Base-by-base conservation (phyloP, 1,139 yeast genomes). In the Blastobotrys petasosporus region DNA sequence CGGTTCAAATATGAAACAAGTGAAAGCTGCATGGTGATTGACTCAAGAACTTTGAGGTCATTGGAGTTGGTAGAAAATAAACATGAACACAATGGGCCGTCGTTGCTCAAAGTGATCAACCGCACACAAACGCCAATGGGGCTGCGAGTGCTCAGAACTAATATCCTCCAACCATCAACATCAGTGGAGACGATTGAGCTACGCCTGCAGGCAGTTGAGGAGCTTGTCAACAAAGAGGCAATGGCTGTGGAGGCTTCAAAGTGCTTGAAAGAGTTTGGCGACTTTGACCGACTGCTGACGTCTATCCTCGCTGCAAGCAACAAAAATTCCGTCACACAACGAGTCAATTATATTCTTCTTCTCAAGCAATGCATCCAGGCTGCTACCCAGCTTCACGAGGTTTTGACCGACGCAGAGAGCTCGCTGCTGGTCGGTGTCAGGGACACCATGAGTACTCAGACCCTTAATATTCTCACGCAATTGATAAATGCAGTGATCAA, bases 41-140 rank as follows among this genome's bases (percentile, higher is more conserved):
- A 85, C 35, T 77, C 83, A 2, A 79, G 76, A 52, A 79, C 95
- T 0, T 56, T 92, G 6, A 72, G 74, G 32, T 77, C 84, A 33
- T 66, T 92, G 20, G 97, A 92, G 58, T 73, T 92, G 1, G 85
- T 85, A 55, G 69, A 69, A 32, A 85, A 85, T 56, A 67, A 73
- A 2, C 78, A 92, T 0, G 78, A 79, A 51, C 63, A 66, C 15
- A 67, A 74, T 1, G 70, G 68, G 6, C 67, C 70, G 32, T 79
- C 96, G 0, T 65, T 92, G 13, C 64, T 85, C n/a, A 84, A 94
- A 87, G 68, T 86, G 2, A 59, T 92, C 51, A 85, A 90, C 61
- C 88, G 83, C 52, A 85, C 97, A 0, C 68, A 79, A 36, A 86
- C 97, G 0, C 71, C 75, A 32, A 84, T 82, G 65, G 98, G 98